Base-by-base conservation (phyloP, 371 early-diverging fungal species). In the Rhizopus sp. region DNA sequence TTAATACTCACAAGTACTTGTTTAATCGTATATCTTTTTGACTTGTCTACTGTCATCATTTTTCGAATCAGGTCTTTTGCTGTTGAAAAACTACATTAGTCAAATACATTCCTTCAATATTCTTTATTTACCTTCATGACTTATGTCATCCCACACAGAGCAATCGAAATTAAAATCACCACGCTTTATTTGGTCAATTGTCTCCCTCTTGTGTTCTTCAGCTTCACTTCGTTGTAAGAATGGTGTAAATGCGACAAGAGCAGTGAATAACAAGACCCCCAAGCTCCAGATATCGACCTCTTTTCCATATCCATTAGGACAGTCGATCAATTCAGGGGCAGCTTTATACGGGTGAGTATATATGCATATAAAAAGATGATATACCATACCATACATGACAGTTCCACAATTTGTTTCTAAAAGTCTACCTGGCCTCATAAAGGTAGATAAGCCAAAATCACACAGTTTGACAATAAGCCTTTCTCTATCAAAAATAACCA, bases 251-350 rank as follows among this genome's bases (percentile, higher is more conserved):
- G 94, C 96, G 12, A 84, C 86, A 53, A 90, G 68, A 77, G 93
- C 89, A 74, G 97, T 96, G 67, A 90, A 99, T 13, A 99, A 85
- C 42, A 99, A 77, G 32, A 99, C 88, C 12, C 99, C 99, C 23
- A 99, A 77, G 5, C 98, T 93, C 94, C 97, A 99, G 91, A 95
- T 93, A 73, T 99, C 99, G 3, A 96, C 97, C 9, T 93, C 90
- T 67, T 89, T 88, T 10, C 94, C 93, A 68, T 99, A 96, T 33
- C 93, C 96, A 71, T 92, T 88, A 52, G 88, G 89, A 13, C 60
- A 61, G 72, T 83, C 89, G 53, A 96, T 89, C 5, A 95, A 88
- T 70, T 95, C 97, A 16, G 95, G 95, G 13, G 95, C 91, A 23
- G 85, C 63, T 62, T 45, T 17, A 50, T 13, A 42, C 7, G 6